Percentiles rank a stretch among this genome's conserved stretches.
phyloP scores from a whole-genome alignment of 129 eudicot genomes.

The carrot (Daucus carota) region DH1_v3.0 NC_030381.2:3584501-3585000 shows the following conservation, averaged over 20 bases:
- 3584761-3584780: conserved; percentile 75
- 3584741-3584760: conserved; percentile 59
- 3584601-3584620: neutral
- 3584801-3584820: conserved; percentile 84
- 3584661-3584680: conserved; percentile 94
- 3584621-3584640: conserved; percentile 8
- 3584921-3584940: neutral
- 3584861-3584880: conserved; percentile 39
- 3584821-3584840: conserved; percentile 26
- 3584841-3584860: conserved; percentile 30
- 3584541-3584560: neutral
- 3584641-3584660: conserved; percentile 69
- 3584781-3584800: conserved; percentile 97
- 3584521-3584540: neutral
- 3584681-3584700: conserved; percentile 87
- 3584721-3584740: conserved; percentile 88
- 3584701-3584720: conserved; percentile 93
- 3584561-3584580: neutral
- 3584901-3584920: conserved; percentile 43
- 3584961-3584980: neutral
- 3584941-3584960: neutral
- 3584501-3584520: neutral
- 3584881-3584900: conserved; percentile 53
- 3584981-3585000: neutral
- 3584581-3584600: neutral